A percentile compares a stretch with the other conserved stretches of the same genome.
Conservation (phyloP, 768 basidiomycete genomes). For the Pulveroboletus sp. region DNA sequence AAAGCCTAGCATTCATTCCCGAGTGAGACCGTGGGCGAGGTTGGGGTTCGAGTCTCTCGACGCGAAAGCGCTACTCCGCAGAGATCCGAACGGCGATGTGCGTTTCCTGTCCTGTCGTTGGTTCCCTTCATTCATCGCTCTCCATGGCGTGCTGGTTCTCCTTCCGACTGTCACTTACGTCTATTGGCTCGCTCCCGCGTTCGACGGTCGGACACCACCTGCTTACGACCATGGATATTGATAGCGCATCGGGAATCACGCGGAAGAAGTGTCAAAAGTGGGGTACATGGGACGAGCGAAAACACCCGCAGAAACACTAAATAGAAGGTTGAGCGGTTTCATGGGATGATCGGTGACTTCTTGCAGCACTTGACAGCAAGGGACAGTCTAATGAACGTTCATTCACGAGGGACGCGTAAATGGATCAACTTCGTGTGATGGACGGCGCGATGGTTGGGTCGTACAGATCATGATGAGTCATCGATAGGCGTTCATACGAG, state of each 20-base stretch:
- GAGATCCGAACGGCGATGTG: slow-evolving; percentile 13
- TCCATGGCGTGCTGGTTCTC: slow-evolving; percentile 17
- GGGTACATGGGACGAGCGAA: slow-evolving; percentile 17
- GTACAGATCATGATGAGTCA: slow-evolving; percentile 6
- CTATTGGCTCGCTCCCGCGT: slow-evolving; percentile 31
- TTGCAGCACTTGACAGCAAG: slow-evolving; percentile 5
- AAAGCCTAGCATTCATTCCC: slow-evolving; percentile 23
- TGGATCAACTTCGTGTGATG: slow-evolving; percentile 23
- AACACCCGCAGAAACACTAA: slow-evolving; percentile 21
- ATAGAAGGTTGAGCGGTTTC: slow-evolving; percentile 26
- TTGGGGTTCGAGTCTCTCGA: slow-evolving; percentile 9
- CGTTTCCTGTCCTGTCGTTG: slow-evolving; percentile 8
- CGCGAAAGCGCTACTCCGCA: slow-evolving; percentile 14
- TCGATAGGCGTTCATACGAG: slow-evolving; percentile 2
- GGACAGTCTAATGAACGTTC: slow-evolving; percentile 8
- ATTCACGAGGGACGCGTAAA: slow-evolving; percentile 16
- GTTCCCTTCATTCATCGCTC: slow-evolving; percentile 24
- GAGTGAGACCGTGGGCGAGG: slow-evolving; percentile 3
- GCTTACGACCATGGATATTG: slow-evolving; percentile 18
- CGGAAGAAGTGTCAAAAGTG: slow-evolving; percentile 12
- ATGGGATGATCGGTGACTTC: slow-evolving; percentile 25
- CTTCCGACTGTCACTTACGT: slow-evolving; percentile 31
- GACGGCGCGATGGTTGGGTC: slow-evolving; percentile 11
- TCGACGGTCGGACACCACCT: slow-evolving; percentile 15
- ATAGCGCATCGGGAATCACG: slow-evolving; percentile 19